Percentiles rank a stretch among this genome's conserved stretches.
Conservation (phyloP, 2,329 filamentous ascomycete genomes). For the Colletotrichum shisoi region DNA sequence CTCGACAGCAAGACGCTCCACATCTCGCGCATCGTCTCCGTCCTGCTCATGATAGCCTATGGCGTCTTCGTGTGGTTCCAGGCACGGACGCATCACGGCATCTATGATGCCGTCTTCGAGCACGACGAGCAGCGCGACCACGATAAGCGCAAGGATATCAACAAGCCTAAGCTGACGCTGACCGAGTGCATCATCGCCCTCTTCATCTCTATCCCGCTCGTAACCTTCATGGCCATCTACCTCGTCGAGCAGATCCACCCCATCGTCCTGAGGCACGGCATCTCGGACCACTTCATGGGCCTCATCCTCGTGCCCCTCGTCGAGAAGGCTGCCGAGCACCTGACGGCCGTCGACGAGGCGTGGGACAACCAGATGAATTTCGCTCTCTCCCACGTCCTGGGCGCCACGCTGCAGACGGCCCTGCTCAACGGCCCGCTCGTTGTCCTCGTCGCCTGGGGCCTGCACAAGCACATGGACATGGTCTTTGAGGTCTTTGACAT, state of each 20-base stretch:
- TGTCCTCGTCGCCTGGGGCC: constrained; percentile 83
- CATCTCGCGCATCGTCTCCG: constrained; percentile 74
- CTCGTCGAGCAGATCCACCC: constrained; percentile 75
- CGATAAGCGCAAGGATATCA: constrained; percentile 67
- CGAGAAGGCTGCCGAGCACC: constrained; percentile 85
- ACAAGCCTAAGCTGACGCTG: constrained; percentile 75
- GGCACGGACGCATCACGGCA: constrained; percentile 76
- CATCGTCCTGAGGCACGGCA: constrained; percentile 56
- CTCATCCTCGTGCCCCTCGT: constrained; percentile 82
- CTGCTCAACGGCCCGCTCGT: constrained; percentile 86
- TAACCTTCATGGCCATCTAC: constrained; percentile 76
- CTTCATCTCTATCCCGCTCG: constrained; percentile 69
- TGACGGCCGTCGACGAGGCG: constrained; percentile 85
- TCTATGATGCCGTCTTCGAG: constrained; percentile 78
- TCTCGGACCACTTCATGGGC: constrained; percentile 66
- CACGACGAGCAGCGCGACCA: constrained; percentile 72
- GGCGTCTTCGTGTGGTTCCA: constrained; percentile 75
- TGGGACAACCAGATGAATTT: constrained; percentile 87
- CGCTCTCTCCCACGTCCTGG: constrained; percentile 84
- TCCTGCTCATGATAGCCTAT: constrained; percentile 76
- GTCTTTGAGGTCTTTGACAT: constrained; percentile 90
- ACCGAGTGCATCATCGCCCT: constrained; percentile 75
- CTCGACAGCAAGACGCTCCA: constrained; percentile 64
- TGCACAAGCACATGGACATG: constrained; percentile 74
- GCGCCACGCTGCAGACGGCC: constrained; percentile 87